Evolutionary conservation across 768 basidiomycete species (phyloP).

Genomic region (Neoboletus subvelutipes): DNA sequence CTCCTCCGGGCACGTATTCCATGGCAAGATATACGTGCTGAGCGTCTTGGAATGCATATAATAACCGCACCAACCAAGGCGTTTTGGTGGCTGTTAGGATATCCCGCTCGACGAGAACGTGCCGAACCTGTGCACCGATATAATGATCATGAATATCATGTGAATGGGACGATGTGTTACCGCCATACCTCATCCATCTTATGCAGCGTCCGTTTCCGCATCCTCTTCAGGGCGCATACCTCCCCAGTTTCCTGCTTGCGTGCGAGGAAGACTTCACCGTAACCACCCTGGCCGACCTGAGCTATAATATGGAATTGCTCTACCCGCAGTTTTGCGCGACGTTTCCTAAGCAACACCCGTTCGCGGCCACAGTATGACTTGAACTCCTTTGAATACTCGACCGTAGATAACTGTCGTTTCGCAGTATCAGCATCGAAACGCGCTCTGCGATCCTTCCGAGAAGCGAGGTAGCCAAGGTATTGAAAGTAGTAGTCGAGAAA

Average conservation of each 20-base stretch:
- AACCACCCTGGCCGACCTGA: slow-evolving; percentile 98
- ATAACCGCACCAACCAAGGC: slow-evolving; percentile 90
- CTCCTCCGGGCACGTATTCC: slow-evolving; percentile 99
- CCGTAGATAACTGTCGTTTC: slow-evolving; percentile 52
- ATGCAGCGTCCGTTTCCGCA: slow-evolving; percentile 89
- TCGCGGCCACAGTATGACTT: slow-evolving; percentile 93
- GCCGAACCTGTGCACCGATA: slow-evolving; percentile 65
- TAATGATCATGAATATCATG: background rate
- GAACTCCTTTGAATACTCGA: slow-evolving; percentile 76
- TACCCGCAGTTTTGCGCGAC: slow-evolving; percentile 89
- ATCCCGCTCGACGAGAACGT: slow-evolving; percentile 96
- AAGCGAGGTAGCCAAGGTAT: slow-evolving; percentile 81
- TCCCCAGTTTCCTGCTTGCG: slow-evolving; percentile 94
- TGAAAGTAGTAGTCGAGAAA: slow-evolving; percentile 99
- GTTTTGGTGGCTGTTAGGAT: slow-evolving; percentile 97
- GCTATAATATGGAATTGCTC: slow-evolving; percentile 98
- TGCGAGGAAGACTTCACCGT: slow-evolving; percentile 96
- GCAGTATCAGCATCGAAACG: slow-evolving; percentile 83
- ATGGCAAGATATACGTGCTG: slow-evolving; percentile 94
- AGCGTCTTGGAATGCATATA: slow-evolving; percentile 97
- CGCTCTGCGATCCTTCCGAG: slow-evolving; percentile 80
- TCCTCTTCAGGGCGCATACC: slow-evolving; percentile 96
- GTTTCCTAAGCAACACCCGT: slow-evolving; percentile 85
- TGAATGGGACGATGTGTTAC: background rate
- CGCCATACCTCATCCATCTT: slow-evolving; percentile 94